These are phyloP conservation scores for Neopestalotiopsis sp. DNA, from an alignment of 2,329 filamentous ascomycete genomes.

Conservation along the genomic window DNA sequence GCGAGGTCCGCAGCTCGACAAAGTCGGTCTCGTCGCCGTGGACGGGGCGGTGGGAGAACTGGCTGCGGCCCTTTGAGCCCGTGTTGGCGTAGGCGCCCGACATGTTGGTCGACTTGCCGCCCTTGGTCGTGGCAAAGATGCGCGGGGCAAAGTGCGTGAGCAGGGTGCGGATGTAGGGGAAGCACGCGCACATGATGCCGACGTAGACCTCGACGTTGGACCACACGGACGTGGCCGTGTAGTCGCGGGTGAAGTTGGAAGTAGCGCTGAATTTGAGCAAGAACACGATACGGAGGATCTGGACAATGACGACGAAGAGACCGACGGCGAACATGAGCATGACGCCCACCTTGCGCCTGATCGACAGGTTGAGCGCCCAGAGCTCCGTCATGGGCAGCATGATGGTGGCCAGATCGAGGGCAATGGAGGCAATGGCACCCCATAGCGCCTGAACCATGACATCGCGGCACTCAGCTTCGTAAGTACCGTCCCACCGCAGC, in stretches of 20 bases:
- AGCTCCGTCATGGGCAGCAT: constrained; percentile 29
- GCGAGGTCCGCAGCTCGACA: constrained; percentile 13
- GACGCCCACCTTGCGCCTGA: constrained; percentile 27
- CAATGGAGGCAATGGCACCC: constrained; percentile 25
- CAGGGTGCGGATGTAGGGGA: constrained; percentile 37
- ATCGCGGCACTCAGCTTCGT: constrained; percentile 25
- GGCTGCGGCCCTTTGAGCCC: constrained; percentile 10
- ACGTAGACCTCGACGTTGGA: constrained; percentile 39
- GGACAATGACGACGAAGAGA: constrained; percentile 33
- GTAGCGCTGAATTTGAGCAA: constrained; percentile 32
- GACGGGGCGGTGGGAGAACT: constrained; percentile 16
- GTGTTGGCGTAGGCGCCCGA: constrained; percentile 11
- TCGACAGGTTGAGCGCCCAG: constrained; percentile 23
- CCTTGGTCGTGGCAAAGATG: constrained; percentile 32
- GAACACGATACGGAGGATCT: constrained; percentile 33
- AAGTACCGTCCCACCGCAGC: constrained; percentile 28
- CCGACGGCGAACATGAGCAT: constrained; percentile 29
- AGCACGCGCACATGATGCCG: constrained; percentile 37
- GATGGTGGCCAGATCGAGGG: constrained; percentile 26
- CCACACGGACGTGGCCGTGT: constrained; percentile 26
- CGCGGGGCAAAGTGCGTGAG: constrained; percentile 32
- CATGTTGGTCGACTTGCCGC: constrained; percentile 20
- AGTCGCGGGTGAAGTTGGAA: constrained; percentile 32
- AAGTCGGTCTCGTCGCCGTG: constrained; percentile 18
- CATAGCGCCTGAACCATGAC: constrained; percentile 28